phyloP scores from a whole-genome alignment of 2,329 filamentous ascomycete species.

The Penicillium sp. region DNA sequence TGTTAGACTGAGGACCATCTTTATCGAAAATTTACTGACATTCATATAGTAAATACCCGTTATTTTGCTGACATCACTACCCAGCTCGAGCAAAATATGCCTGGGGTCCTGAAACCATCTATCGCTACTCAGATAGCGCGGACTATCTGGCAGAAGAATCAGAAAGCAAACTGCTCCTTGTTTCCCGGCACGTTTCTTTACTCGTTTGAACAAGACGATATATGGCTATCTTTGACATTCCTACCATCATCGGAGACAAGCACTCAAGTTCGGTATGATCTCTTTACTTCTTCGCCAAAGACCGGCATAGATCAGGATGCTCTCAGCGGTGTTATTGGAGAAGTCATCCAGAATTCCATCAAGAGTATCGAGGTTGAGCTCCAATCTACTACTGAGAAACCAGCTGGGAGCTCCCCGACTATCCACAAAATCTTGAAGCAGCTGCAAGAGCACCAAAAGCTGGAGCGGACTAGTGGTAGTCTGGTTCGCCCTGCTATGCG shows the following conservation, averaged over 20 bases:
- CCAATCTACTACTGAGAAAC: background rate
- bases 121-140: constrained; percentile 1
- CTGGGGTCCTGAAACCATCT: constrained; percentile 1
- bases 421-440: constrained; percentile 15
- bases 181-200: constrained; percentile 29
- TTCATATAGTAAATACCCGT: constrained; percentile 1
- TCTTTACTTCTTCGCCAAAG: constrained; percentile 18
- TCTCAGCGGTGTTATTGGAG: background rate
- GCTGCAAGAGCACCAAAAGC: constrained; percentile 23
- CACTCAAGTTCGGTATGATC: constrained; percentile 33
- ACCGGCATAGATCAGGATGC: background rate
- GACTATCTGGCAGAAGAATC: background rate
- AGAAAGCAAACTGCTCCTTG: constrained; percentile 3
- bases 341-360: background rate
- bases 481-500: constrained; percentile 28
- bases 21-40: background rate
- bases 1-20: background rate
- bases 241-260: constrained; percentile 26
- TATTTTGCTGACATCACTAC: background rate
- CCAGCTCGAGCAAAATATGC: constrained; percentile 7
- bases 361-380: constrained; percentile 18
- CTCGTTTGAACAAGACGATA: constrained; percentile 13
- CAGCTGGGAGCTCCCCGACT: background rate
- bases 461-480: constrained; percentile 21
- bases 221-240: constrained; percentile 29